Conservation (phyloP, 2,329 filamentous ascomycete genomes). For the Aphanoascus verrucosus region DNA sequence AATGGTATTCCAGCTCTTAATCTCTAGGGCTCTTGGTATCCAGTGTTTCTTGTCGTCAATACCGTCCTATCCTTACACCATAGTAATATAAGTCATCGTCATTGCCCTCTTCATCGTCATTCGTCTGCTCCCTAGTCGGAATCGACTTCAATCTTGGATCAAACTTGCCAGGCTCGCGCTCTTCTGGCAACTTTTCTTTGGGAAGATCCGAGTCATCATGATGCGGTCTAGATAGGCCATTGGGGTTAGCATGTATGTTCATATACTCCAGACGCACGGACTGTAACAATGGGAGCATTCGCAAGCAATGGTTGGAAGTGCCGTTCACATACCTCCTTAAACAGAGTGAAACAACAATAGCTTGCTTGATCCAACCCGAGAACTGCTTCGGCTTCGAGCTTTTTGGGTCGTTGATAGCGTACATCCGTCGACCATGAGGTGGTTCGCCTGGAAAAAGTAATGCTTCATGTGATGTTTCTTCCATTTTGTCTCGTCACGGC, state of each 20-base stretch:
- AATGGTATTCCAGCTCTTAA: too few species aligned
- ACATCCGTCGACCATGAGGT: not conserved
- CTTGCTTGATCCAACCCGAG: not conserved
- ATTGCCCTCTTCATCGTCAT: not conserved
- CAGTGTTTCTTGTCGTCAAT: too few species aligned
- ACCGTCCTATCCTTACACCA: too few species aligned
- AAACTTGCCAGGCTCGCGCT: conserved; percentile 6
- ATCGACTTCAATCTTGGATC: conserved; percentile 2
- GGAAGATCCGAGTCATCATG: not conserved
- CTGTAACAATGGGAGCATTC: not conserved
- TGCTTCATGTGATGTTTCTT: conserved; percentile 1
- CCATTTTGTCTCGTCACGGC: conserved; percentile 2
- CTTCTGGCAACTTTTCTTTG: conserved; percentile 1
- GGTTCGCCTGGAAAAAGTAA: not conserved
- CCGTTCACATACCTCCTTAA: not conserved
- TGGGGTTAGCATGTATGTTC: not conserved
- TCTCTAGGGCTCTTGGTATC: too few species aligned
- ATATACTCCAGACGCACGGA: too few species aligned
- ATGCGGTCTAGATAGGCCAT: not conserved
- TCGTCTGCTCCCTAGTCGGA: not conserved
- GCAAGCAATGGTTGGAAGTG: not conserved
- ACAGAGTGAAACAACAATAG: not conserved
- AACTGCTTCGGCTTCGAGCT: not conserved
- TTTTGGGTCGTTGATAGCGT: not conserved
- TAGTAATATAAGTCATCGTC: too few species aligned